Evolutionary conservation across 257 asterid genomes (phyloP).

Genomic region (Hygrophila difformis): DNA sequence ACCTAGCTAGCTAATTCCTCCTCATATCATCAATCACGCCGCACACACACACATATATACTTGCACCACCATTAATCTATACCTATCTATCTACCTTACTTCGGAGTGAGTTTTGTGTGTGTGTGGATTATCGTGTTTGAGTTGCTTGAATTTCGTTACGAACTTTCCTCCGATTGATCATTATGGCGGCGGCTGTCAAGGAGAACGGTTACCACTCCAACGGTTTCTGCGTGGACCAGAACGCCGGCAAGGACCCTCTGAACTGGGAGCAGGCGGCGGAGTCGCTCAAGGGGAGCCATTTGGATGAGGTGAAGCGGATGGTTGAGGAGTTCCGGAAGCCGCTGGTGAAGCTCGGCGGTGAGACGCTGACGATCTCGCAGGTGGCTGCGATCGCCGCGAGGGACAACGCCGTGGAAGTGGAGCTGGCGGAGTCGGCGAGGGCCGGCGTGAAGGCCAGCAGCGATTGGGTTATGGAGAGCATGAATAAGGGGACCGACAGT

Average conservation of each 20-base stretch:
- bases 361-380: conserved; percentile 61
- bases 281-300: conserved; percentile 68
- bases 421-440: conserved; percentile 68
- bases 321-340: conserved; percentile 76
- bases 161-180: too few species aligned
- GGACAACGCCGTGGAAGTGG: conserved; percentile 55
- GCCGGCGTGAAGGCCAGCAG: conserved; percentile 91
- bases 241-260: conserved; percentile 44
- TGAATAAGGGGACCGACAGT: conserved; percentile 81
- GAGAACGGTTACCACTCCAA: conserved; percentile 24
- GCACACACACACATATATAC: too few species aligned
- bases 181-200: conserved; percentile 20
- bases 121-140: too few species aligned
- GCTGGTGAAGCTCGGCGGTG: conserved; percentile 72
- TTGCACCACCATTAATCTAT: too few species aligned
- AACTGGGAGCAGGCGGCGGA: conserved; percentile 90
- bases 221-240: conserved; percentile 34
- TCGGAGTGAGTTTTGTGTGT: too few species aligned
- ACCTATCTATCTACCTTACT: too few species aligned
- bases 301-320: conserved; percentile 80
- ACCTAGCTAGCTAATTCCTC: too few species aligned
- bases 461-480: conserved; percentile 91
- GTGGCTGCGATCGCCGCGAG: conserved; percentile 76
- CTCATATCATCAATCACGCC: too few species aligned
- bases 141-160: too few species aligned